Percentiles rank a stretch among this genome's conserved stretches.
phyloP scores from a whole-genome alignment of 768 basidiomycete species.

The Leccinum incarnatum region DNA sequence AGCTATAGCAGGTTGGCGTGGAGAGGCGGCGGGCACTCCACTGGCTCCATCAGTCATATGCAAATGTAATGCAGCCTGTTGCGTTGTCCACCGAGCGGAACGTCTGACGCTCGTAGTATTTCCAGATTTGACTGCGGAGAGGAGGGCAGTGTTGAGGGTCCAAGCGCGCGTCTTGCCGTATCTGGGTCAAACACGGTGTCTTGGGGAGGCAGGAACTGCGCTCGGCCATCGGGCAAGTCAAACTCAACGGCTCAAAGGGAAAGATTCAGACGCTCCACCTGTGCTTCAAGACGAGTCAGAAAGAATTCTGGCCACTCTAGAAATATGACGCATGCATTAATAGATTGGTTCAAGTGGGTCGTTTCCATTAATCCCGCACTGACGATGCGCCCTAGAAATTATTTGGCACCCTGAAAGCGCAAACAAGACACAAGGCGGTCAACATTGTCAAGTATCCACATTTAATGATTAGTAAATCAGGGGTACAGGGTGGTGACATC shows the following conservation, averaged over 20 bases:
- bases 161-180: conserved; percentile 1
- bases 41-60: conserved; percentile 7
- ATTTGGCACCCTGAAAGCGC: conserved; percentile 1
- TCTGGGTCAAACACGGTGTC: background rate
- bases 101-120: conserved; percentile 3
- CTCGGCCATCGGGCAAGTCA: background rate
- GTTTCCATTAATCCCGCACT: background rate
- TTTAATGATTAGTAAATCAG: conserved; percentile 4
- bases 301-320: background rate
- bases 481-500: conserved; percentile 18
- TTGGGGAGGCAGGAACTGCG: background rate
- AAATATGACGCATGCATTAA: conserved; percentile 5
- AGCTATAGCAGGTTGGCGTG: conserved; percentile 10
- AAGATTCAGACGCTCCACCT: background rate
- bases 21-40: conserved; percentile 3
- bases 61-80: background rate
- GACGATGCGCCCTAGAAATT: background rate
- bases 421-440: conserved; percentile 3
- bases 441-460: conserved; percentile 3
- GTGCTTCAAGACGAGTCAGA: background rate
- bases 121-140: conserved; percentile 1
- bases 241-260: conserved; percentile 1
- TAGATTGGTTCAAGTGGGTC: conserved; percentile 2
- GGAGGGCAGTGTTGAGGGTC: conserved; percentile 14
- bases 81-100: conserved; percentile 5